Percentiles rank a stretch among this genome's conserved stretches.
Evolutionary conservation across 371 early-diverging fungal species (phyloP).

Genomic region (Apophysomyces ossiformis): DNA sequence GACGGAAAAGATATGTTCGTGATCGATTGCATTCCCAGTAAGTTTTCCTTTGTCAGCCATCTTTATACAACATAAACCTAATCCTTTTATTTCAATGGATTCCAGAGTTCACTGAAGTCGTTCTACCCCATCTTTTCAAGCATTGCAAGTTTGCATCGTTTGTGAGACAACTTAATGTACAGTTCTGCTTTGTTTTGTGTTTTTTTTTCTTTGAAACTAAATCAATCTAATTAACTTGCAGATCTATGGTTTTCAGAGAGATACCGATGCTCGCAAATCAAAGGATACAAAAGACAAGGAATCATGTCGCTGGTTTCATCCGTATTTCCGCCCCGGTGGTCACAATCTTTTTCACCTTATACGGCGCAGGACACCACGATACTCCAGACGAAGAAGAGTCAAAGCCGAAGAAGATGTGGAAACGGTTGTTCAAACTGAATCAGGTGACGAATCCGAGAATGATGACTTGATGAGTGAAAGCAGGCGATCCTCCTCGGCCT

Average conservation of each 20-base stretch:
- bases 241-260: slow-evolving; percentile 62
- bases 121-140: slow-evolving; percentile 54
- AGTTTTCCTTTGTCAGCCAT: slow-evolving; percentile 16
- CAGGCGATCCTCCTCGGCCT: slow-evolving; percentile 25
- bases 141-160: slow-evolving; percentile 63
- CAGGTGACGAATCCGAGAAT: slow-evolving; percentile 40
- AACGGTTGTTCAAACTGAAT: slow-evolving; percentile 42
- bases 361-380: slow-evolving; percentile 50
- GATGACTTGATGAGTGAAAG: slow-evolving; percentile 23
- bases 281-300: slow-evolving; percentile 58
- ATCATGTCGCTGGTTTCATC: slow-evolving; percentile 57
- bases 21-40: slow-evolving; percentile 55
- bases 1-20: slow-evolving; percentile 55
- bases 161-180: slow-evolving; percentile 58
- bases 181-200: not conserved
- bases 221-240: slow-evolving; percentile 12
- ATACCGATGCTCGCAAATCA: slow-evolving; percentile 59
- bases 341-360: slow-evolving; percentile 55
- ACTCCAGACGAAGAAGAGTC: slow-evolving; percentile 36
- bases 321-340: slow-evolving; percentile 50
- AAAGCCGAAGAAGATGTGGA: slow-evolving; percentile 39
- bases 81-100: not conserved
- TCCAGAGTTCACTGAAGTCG: slow-evolving; percentile 54
- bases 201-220: not conserved
- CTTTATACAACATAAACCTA: slow-evolving; percentile 9